phyloP scores from a whole-genome alignment of 495 filamentous ascomycete species.

The Elasticomyces elasticus region DNA sequence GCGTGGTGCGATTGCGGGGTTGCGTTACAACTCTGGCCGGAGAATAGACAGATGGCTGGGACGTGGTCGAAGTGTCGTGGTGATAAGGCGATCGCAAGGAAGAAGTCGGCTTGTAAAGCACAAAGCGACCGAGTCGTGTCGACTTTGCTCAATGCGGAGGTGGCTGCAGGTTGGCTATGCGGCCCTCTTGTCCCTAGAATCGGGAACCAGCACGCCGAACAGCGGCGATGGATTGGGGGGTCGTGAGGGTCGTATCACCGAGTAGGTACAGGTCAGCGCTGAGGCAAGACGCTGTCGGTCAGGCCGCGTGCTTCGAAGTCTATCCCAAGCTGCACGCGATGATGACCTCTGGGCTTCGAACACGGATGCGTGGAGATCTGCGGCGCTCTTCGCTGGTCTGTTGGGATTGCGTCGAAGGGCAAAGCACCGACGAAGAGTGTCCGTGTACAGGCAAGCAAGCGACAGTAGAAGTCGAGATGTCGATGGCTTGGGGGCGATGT shows the following conservation, averaged over 20 bases:
- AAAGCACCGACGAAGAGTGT: no score
- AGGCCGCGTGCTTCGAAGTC: background rate
- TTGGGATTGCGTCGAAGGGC: background rate
- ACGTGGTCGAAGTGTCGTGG: background rate
- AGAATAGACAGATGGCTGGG: conserved; percentile 13
- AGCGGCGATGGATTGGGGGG: background rate
- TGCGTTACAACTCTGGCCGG: conserved; percentile 2
- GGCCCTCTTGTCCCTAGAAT: background rate
- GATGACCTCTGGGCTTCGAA: background rate
- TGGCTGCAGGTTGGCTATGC: conserved; percentile 11
- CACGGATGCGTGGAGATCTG: background rate
- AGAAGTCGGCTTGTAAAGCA: background rate
- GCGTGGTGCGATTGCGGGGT: background rate
- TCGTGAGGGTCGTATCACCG: background rate
- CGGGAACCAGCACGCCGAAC: background rate
- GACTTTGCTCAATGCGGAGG: conserved; percentile 12
- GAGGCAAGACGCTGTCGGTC: background rate
- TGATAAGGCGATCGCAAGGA: conserved; percentile 1
- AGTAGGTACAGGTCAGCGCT: background rate
- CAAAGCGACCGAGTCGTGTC: conserved; percentile 5
- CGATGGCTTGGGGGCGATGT: no score
- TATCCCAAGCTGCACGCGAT: background rate
- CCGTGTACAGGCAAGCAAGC: no score
- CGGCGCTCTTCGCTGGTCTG: background rate
- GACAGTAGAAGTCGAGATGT: no score